phyloP scores from a whole-genome alignment of 345 rosid genomes.

The Ailanthus altissimus region DNA sequence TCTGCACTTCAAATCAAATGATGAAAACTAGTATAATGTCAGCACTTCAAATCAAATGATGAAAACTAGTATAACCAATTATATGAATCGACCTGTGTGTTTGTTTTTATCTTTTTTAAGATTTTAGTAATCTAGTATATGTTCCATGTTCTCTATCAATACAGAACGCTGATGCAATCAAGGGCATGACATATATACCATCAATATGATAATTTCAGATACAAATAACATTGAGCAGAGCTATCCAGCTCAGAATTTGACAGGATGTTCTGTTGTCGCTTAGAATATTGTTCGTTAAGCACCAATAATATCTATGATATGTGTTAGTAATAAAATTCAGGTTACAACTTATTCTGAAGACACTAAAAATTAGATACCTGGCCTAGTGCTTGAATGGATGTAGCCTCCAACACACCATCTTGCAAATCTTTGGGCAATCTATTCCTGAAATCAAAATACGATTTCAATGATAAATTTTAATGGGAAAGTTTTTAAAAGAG shows the following conservation, averaged over 20 bases:
- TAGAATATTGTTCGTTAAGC: not conserved
- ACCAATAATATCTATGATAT: not conserved
- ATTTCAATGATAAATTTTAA: slow-evolving; percentile 1
- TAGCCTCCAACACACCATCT: slow-evolving; percentile 65
- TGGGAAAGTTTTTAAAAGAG: not conserved
- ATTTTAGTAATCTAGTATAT: not conserved
- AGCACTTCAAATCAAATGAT: not conserved
- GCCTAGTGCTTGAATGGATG: slow-evolving; percentile 82
- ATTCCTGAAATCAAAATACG: slow-evolving; percentile 40
- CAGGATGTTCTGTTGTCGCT: not conserved
- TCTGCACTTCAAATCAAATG: not conserved
- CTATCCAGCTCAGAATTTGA: not conserved
- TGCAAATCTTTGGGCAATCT: slow-evolving; percentile 68
- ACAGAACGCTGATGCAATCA: not conserved
- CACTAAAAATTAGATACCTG: slow-evolving; percentile 48
- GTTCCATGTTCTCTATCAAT: not conserved
- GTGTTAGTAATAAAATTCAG: not conserved
- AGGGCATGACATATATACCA: not conserved
- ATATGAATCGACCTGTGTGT: not conserved
- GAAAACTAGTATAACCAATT: not conserved
- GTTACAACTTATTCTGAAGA: slow-evolving; percentile 3
- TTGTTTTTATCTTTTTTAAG: not conserved
- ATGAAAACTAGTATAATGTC: not conserved
- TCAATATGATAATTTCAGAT: not conserved
- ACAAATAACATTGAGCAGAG: not conserved